phyloP scores from a whole-genome alignment of 805 yeast genomes.

The Kazachstania viticola region DNA sequence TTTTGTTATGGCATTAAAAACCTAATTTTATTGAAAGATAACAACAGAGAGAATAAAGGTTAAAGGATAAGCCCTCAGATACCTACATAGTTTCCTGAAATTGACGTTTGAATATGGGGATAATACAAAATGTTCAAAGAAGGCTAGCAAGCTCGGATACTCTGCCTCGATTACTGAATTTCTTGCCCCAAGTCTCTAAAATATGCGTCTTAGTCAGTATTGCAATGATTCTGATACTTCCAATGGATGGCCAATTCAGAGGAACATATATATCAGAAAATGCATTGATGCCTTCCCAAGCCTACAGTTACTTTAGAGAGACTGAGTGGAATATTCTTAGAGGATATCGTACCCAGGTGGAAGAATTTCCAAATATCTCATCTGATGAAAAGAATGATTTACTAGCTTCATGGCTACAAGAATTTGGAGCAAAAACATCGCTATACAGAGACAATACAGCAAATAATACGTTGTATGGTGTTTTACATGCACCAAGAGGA shows the following conservation, averaged over 20 bases:
- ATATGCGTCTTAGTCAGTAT: slow-evolving; percentile 37
- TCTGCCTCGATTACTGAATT: slow-evolving; percentile 33
- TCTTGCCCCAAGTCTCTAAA: slow-evolving; percentile 34
- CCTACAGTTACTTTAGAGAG: slow-evolving; percentile 81
- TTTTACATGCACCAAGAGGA: slow-evolving; percentile 86
- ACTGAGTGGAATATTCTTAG: slow-evolving; percentile 88
- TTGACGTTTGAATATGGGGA: no score
- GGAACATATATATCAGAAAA: slow-evolving; percentile 85
- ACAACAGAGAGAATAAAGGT: no score
- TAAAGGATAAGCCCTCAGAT: no score
- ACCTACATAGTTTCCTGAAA: no score
- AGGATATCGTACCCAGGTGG: slow-evolving; percentile 53
- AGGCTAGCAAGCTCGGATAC: slow-evolving; percentile 34
- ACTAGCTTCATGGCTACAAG: slow-evolving; percentile 49
- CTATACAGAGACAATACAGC: slow-evolving; percentile 30
- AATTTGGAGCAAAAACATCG: slow-evolving; percentile 60
- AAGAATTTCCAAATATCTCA: slow-evolving; percentile 22
- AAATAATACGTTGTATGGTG: slow-evolving; percentile 56
- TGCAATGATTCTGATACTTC: slow-evolving; percentile 46
- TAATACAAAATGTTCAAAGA: slow-evolving; percentile 29
- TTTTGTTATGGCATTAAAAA: no score
- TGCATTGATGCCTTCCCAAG: slow-evolving; percentile 96
- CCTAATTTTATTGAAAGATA: no score
- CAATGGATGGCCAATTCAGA: slow-evolving; percentile 73
- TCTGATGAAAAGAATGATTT: slow-evolving; percentile 31